Conservation (phyloP, 768 basidiomycete species). For the Suillus paluster region DNA sequence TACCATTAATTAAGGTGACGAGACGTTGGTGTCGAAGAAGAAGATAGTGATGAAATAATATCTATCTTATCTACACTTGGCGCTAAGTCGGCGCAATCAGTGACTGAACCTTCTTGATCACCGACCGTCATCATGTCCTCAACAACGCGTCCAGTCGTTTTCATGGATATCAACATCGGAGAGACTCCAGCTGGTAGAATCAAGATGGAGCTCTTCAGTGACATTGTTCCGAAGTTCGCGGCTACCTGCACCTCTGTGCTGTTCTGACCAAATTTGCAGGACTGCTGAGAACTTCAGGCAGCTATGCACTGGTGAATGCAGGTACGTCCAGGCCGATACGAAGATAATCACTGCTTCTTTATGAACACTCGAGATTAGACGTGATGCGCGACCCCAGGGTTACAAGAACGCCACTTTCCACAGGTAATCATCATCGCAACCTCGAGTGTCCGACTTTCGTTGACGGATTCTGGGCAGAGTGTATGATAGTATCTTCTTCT, state of each 20-base stretch:
- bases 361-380: conserved; percentile 22
- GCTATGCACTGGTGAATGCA: conserved; percentile 95
- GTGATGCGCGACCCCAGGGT: conserved; percentile 83
- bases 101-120: neutral
- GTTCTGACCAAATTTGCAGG: conserved; percentile 44
- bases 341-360: conserved; percentile 12
- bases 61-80: conserved; percentile 2
- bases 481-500: conserved; percentile 45
- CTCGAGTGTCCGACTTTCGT: conserved; percentile 8
- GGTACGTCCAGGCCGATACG: conserved; percentile 49
- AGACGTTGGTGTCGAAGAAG: neutral
- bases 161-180: conserved; percentile 97
- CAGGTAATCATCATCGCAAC: conserved; percentile 55
- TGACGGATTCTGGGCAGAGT: conserved; percentile 54
- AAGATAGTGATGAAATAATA: neutral
- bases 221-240: conserved; percentile 90
- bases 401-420: conserved; percentile 94
- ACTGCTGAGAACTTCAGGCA: conserved; percentile 99
- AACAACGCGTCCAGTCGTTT: conserved; percentile 81
- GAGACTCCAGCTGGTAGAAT: conserved; percentile 94
- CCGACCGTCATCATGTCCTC: conserved; percentile 41
- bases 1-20: neutral
- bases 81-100: neutral
- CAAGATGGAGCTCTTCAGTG: conserved; percentile 97
- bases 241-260: neutral